These are phyloP conservation scores for Taiozyma sp. DNA, from an alignment of 1,139 yeast genomes.

Conservation along the genomic window DNA sequence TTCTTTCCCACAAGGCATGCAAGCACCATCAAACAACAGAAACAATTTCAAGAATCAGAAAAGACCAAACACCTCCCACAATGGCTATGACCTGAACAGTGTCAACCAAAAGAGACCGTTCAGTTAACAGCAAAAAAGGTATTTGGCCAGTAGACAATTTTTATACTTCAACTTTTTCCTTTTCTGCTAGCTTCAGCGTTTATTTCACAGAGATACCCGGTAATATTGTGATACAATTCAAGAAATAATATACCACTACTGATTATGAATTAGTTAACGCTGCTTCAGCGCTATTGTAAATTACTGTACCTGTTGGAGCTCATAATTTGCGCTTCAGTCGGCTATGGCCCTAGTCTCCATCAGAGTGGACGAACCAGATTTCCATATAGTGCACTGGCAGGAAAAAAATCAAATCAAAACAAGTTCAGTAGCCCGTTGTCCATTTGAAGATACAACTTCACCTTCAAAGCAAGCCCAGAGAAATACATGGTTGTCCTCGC, in stretches of 20 bases:
- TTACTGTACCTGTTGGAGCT: neutral
- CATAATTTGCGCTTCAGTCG: neutral
- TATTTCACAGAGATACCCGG: neutral
- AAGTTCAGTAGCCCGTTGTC: neutral
- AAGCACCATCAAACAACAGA: neutral
- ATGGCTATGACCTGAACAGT: neutral
- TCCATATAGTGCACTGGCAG: neutral
- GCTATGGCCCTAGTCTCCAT: neutral
- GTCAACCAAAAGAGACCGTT: slow-evolving; percentile 1
- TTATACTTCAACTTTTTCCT: neutral
- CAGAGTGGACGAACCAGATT: neutral
- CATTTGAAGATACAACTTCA: neutral
- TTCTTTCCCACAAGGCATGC: neutral
- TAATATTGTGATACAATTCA: neutral
- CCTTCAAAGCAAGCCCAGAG: neutral
- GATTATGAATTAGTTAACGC: neutral
- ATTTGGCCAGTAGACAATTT: neutral
- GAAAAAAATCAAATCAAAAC: neutral
- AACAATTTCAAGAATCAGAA: neutral
- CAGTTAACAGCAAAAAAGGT: neutral
- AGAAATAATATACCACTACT: neutral
- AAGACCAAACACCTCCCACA: slow-evolving; percentile 1
- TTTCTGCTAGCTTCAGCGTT: neutral
- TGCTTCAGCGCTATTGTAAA: neutral
- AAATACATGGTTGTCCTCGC: neutral